Evolutionary conservation across 1,284 basidiomycete species (phyloP).

Genomic region (Pisolithus thermaeus): DNA sequence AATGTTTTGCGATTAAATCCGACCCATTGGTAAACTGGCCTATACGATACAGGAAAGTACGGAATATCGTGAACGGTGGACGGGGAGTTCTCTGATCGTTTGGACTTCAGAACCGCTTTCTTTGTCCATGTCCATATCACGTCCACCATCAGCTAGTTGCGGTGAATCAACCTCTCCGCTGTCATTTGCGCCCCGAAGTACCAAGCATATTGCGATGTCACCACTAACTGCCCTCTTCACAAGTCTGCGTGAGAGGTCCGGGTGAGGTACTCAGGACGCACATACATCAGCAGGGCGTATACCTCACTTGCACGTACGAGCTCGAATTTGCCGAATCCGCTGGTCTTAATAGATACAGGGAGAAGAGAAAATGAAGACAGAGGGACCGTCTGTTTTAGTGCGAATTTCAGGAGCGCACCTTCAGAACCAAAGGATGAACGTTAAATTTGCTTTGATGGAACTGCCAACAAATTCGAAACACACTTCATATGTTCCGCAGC

Average conservation of each 20-base stretch:
- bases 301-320: constrained; percentile 11
- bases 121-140: not conserved
- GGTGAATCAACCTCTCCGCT: not conserved
- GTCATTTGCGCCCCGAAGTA: constrained; percentile 2
- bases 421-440: no score
- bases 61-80: constrained; percentile 29
- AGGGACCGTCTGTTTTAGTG: constrained; percentile 12
- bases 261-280: constrained; percentile 58
- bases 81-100: constrained; percentile 3
- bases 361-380: constrained; percentile 8
- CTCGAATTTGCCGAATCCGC: no score
- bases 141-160: not conserved
- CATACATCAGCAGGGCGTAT: constrained; percentile 42
- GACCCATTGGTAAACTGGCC: constrained; percentile 29
- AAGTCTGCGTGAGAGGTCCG: constrained; percentile 39
- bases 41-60: constrained; percentile 44
- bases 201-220: constrained; percentile 33
- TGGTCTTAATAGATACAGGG: not conserved
- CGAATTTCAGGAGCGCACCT: constrained; percentile 12
- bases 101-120: not conserved
- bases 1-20: constrained; percentile 46
- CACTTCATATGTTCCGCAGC: no score
- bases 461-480: no score
- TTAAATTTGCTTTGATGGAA: no score
- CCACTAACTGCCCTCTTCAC: constrained; percentile 41